Conservation (phyloP, 192 early-diverging fungal genomes). For the Funneliformis geosporum region DNA sequence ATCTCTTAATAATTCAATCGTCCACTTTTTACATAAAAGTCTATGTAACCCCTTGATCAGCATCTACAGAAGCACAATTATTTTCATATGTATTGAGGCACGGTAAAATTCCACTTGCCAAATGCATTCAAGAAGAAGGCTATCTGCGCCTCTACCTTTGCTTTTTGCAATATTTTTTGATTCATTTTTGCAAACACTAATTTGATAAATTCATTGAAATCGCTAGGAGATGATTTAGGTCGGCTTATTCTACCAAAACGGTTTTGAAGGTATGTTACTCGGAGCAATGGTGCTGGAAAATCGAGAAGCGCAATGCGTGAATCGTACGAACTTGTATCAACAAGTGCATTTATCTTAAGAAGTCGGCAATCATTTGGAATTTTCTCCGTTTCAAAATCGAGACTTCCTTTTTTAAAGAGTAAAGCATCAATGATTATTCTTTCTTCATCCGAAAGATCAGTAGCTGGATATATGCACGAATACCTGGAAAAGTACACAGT, state of each 20-base stretch:
- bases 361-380: conserved; percentile 14
- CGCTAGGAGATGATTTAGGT: conserved; percentile 11
- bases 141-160: conserved; percentile 7
- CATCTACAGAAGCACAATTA: conserved; percentile 36
- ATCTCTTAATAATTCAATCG: conserved; percentile 41
- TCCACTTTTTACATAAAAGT: conserved; percentile 43
- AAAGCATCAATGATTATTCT: background rate
- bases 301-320: conserved; percentile 10
- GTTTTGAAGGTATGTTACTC: conserved; percentile 15
- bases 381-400: background rate
- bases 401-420: background rate
- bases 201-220: conserved; percentile 9
- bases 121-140: conserved; percentile 32
- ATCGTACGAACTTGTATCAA: background rate
- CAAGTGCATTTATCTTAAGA: conserved; percentile 4
- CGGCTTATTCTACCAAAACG: conserved; percentile 3
- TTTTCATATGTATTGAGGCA: conserved; percentile 20
- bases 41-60: conserved; percentile 34
- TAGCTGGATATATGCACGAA: background rate
- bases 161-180: conserved; percentile 24
- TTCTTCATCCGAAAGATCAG: conserved; percentile 5
- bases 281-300: conserved; percentile 20
- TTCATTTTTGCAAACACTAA: conserved; percentile 15
- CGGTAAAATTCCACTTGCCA: conserved; percentile 47
- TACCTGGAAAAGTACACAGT: background rate